phyloP scores from a whole-genome alignment of 495 filamentous ascomycete species.

The Acidiella bohemica region DNA sequence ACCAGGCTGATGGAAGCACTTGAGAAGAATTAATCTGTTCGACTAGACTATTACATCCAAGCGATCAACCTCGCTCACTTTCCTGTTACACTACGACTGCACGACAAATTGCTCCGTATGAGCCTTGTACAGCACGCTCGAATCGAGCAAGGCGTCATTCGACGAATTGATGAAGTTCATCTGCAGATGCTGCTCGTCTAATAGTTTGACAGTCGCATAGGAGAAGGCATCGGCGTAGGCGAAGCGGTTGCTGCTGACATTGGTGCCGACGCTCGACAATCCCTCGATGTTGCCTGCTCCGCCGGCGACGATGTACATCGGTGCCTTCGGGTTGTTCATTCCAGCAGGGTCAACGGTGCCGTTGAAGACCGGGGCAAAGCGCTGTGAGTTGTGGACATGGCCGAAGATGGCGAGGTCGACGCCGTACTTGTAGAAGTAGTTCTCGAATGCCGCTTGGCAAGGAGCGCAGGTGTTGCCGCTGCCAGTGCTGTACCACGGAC shows the following conservation, averaged over 20 bases:
- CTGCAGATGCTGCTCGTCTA: conserved; percentile 28
- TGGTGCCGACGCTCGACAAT: conserved; percentile 29
- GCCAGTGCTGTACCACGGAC: conserved; percentile 45
- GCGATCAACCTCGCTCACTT: too few relatives aligned
- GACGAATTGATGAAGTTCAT: conserved; percentile 36
- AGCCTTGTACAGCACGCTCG: conserved; percentile 39
- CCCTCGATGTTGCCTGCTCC: conserved; percentile 34
- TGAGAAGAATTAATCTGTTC: too few relatives aligned
- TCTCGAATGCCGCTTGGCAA: conserved; percentile 46
- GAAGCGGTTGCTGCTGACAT: conserved; percentile 37
- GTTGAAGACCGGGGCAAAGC: conserved; percentile 33
- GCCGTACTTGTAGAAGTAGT: conserved; percentile 43
- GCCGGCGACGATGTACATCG: conserved; percentile 43
- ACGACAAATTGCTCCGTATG: conserved; percentile 38
- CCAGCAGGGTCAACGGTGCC: conserved; percentile 34
- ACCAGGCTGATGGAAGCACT: neutral
- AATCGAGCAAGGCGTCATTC: conserved; percentile 40
- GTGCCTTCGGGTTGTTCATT: conserved; percentile 39
- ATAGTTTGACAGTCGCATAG: conserved; percentile 33
- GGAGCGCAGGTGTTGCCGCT: conserved; percentile 31
- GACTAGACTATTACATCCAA: too few relatives aligned
- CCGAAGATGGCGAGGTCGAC: conserved; percentile 50
- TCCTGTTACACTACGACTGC: conserved; percentile 21
- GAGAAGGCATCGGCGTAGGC: conserved; percentile 44
- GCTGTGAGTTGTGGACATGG: conserved; percentile 49